Percentiles rank a stretch among this genome's conserved stretches.
These are phyloP conservation scores for Camellia japonica DNA, from an alignment of 148 eudicot genomes.

Conservation along the genomic window DNA sequence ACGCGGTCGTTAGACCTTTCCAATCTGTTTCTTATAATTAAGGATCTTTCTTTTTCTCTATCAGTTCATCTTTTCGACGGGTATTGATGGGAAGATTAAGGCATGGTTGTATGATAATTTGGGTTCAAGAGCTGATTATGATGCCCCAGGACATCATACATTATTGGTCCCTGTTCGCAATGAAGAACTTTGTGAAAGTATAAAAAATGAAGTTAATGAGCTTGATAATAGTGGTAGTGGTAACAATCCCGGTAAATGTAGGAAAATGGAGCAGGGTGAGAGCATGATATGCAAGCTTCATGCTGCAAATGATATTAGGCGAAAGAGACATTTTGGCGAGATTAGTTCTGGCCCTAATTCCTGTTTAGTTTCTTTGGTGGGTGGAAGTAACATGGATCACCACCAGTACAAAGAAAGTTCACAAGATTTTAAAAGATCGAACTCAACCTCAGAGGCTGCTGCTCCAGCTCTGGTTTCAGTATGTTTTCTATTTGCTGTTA, in stretches of 20 bases:
- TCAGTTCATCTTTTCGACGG: too few relatives aligned
- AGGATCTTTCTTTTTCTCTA: too few relatives aligned
- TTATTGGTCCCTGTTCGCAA: neutral
- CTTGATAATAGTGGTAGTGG: conserved; percentile 16
- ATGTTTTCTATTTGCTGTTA: conserved; percentile 11
- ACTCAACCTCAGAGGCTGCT: conserved; percentile 21
- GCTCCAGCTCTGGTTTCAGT: conserved; percentile 29
- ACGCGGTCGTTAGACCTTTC: too few relatives aligned
- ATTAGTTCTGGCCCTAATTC: conserved; percentile 9
- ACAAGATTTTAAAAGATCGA: conserved; percentile 11
- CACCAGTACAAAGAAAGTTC: neutral
- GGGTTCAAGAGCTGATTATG: too few relatives aligned
- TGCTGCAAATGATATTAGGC: conserved; percentile 13
- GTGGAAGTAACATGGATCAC: neutral
- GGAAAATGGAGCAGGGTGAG: conserved; percentile 1
- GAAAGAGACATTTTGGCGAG: conserved; percentile 20
- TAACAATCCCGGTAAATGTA: conserved; percentile 1
- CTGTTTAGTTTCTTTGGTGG: conserved; percentile 6
- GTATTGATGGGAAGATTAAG: too few relatives aligned
- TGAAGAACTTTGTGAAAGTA: neutral
- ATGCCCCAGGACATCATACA: too few relatives aligned
- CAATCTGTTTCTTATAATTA: too few relatives aligned
- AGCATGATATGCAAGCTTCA: conserved; percentile 5
- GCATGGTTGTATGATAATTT: too few relatives aligned
- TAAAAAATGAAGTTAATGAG: neutral